phyloP scores from a whole-genome alignment of 768 basidiomycete genomes.

The Roridomyces roridus region DNA sequence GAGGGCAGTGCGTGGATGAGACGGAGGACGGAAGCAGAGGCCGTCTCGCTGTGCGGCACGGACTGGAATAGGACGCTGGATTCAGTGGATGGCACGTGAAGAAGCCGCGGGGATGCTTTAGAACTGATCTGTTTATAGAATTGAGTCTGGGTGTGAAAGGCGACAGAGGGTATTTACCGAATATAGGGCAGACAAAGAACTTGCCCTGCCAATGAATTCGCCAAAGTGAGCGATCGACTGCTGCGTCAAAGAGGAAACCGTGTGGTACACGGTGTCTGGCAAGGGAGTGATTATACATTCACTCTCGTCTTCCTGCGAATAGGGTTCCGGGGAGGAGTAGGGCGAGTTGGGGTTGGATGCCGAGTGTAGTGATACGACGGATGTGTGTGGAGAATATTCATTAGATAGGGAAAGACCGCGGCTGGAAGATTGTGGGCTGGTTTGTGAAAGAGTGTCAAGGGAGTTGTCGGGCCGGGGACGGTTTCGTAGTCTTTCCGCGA shows the following conservation, averaged over 20 bases:
- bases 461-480: constrained; percentile 9
- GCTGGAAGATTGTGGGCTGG: constrained; percentile 27
- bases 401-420: constrained; percentile 20
- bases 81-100: constrained; percentile 49
- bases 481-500: constrained; percentile 17
- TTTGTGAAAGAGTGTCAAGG: constrained; percentile 23
- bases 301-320: constrained; percentile 22
- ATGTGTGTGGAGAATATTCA: constrained; percentile 21
- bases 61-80: constrained; percentile 27
- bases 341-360: constrained; percentile 21
- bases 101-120: constrained; percentile 38
- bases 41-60: constrained; percentile 5
- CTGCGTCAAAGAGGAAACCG: constrained; percentile 48
- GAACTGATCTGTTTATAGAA: constrained; percentile 42
- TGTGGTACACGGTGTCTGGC: constrained; percentile 43
- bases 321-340: constrained; percentile 26
- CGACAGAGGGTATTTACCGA: constrained; percentile 37
- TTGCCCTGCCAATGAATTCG: constrained; percentile 56
- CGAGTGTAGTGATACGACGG: constrained; percentile 26
- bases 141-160: constrained; percentile 6
- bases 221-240: constrained; percentile 53
- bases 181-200: constrained; percentile 52
- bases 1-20: constrained; percentile 42
- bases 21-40: constrained; percentile 31
- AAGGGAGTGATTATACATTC: constrained; percentile 26